Percentiles rank a stretch among this genome's conserved stretches.
phyloP scores from a whole-genome alignment of 1,139 yeast genomes.

The Hyphopichia wangnamkhiaoensis region DNA sequence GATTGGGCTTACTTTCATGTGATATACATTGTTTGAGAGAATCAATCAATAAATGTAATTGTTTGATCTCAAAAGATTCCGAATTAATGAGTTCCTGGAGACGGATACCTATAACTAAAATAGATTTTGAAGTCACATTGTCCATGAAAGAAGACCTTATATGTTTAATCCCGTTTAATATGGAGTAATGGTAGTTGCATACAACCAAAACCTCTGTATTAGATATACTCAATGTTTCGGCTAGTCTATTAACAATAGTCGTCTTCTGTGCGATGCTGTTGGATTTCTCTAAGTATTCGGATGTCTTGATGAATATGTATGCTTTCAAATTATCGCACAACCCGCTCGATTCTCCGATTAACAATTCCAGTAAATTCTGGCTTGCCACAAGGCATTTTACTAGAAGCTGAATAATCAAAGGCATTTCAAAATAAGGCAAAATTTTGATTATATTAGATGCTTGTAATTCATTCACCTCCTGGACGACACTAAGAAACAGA shows the following conservation, averaged over 20 bases:
- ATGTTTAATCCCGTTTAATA: slow-evolving; percentile 19
- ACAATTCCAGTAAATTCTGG: not conserved
- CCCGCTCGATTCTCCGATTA: slow-evolving; percentile 6
- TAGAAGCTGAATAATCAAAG: slow-evolving; percentile 12
- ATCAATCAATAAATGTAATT: not conserved
- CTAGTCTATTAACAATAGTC: slow-evolving; percentile 6
- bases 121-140: not conserved
- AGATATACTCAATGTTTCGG: slow-evolving; percentile 10
- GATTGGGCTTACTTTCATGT: too few species aligned
- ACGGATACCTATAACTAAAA: not conserved
- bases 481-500: not conserved
- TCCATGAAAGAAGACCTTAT: not conserved
- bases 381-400: slow-evolving; percentile 11
- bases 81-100: not conserved
- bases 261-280: slow-evolving; percentile 12
- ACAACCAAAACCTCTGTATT: slow-evolving; percentile 12
- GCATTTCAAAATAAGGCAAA: slow-evolving; percentile 6
- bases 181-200: slow-evolving; percentile 22
- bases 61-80: not conserved
- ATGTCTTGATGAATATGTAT: slow-evolving; percentile 5
- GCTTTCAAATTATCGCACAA: slow-evolving; percentile 10
- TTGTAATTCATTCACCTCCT: slow-evolving; percentile 2
- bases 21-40: too few species aligned
- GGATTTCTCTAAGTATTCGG: slow-evolving; percentile 15
- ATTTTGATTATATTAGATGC: not conserved